phyloP scores from a whole-genome alignment of 1,284 basidiomycete genomes.

The Exobasidium rhododendri region DNA sequence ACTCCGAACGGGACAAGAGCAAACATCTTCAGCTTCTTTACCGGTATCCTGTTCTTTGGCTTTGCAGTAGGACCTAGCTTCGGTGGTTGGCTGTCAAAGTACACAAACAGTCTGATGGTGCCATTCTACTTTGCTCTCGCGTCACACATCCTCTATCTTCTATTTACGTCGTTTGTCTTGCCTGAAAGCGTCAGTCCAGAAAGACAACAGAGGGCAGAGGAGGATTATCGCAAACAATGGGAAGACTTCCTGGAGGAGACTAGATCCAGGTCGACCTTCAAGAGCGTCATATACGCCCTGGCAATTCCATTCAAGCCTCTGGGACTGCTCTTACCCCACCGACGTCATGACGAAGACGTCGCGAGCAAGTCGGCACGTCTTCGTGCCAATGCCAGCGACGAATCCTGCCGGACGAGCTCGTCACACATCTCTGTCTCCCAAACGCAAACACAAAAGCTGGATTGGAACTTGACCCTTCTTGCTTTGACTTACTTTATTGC shows the following conservation, averaged over 20 bases:
- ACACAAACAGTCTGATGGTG: slow-evolving; percentile 31
- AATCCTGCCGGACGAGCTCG: slow-evolving; percentile 17
- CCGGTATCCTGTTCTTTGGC: slow-evolving; percentile 45
- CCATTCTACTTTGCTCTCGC: slow-evolving; percentile 40
- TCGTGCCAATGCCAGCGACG: too few species aligned
- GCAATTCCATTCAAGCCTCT: slow-evolving; percentile 33
- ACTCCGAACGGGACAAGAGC: slow-evolving; percentile 46
- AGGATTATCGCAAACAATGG: slow-evolving; percentile 26
- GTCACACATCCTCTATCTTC: slow-evolving; percentile 35
- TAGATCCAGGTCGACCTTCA: slow-evolving; percentile 2
- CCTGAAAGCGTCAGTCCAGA: slow-evolving; percentile 45
- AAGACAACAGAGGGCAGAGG: slow-evolving; percentile 24
- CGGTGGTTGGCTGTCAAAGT: slow-evolving; percentile 44
- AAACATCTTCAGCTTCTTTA: slow-evolving; percentile 40
- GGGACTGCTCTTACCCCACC: slow-evolving; percentile 38
- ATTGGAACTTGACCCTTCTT: slow-evolving; percentile 47
- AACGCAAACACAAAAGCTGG: slow-evolving; percentile 26
- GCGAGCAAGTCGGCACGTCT: background rate
- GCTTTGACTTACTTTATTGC: slow-evolving; percentile 47
- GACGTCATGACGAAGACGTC: slow-evolving; percentile 20
- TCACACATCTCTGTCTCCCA: slow-evolving; percentile 47
- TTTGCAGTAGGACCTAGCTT: slow-evolving; percentile 45
- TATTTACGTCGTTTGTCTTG: slow-evolving; percentile 33
- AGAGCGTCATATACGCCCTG: background rate
- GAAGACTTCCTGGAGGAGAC: slow-evolving; percentile 17